Conservation (phyloP, 73 alveolate species). For the Halteria grandinella region DNA sequence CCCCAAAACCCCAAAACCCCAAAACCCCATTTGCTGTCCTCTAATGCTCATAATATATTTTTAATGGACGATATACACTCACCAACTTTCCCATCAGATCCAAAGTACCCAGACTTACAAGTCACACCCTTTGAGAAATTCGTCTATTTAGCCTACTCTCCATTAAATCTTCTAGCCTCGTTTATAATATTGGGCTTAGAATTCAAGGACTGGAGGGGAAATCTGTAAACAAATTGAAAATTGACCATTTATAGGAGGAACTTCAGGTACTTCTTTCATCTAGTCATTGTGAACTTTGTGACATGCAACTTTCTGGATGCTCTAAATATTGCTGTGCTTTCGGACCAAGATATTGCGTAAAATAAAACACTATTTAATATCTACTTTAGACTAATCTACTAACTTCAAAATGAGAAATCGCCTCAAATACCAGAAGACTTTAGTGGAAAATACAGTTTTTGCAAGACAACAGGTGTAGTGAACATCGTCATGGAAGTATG, state of each 20-base stretch:
- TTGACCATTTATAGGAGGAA: conserved; percentile 24
- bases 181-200: too few relatives aligned
- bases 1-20: too few relatives aligned
- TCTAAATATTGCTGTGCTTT: neutral
- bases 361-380: neutral
- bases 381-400: neutral
- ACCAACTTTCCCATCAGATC: too few relatives aligned
- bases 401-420: neutral
- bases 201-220: too few relatives aligned
- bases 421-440: neutral
- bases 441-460: neutral
- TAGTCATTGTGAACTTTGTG: neutral
- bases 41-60: too few relatives aligned
- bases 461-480: conserved; percentile 3
- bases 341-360: neutral
- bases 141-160: too few relatives aligned
- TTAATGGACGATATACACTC: too few relatives aligned
- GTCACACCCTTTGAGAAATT: too few relatives aligned
- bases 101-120: too few relatives aligned
- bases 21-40: too few relatives aligned
- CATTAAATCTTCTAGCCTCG: too few relatives aligned
- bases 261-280: conserved; percentile 35
- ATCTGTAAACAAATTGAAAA: too few relatives aligned
- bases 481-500: neutral
- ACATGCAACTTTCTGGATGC: neutral